These are phyloP conservation scores for Xylariaceae sp. DNA, from an alignment of 2,329 filamentous ascomycete genomes.

Conservation along the genomic window DNA sequence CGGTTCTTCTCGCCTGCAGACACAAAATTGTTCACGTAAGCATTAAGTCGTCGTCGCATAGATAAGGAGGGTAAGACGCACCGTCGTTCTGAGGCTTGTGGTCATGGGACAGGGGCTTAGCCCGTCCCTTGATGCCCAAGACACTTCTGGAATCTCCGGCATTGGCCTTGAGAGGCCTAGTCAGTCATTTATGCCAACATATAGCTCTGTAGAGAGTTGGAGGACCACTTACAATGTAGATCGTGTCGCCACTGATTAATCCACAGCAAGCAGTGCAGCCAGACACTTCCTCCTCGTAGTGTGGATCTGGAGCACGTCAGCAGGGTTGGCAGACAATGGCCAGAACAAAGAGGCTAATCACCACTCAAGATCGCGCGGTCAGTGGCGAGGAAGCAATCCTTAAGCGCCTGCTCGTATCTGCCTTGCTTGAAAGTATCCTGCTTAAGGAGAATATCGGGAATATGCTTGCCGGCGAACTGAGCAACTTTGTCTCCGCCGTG, in stretches of 20 bases:
- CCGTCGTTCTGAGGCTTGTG: constrained; percentile 99
- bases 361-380: constrained; percentile 94
- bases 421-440: constrained; percentile 89
- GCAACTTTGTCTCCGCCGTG: constrained; percentile 97
- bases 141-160: constrained; percentile 94
- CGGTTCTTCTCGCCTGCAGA: constrained; percentile 81
- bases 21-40: constrained; percentile 9
- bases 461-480: constrained; percentile 82
- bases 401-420: constrained; percentile 90
- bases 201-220: constrained; percentile 1
- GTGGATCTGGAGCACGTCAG: constrained; percentile 62
- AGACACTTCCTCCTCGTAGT: constrained; percentile 96
- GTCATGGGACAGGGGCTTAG: constrained; percentile 97
- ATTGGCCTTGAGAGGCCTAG: constrained; percentile 66
- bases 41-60: neutral
- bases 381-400: constrained; percentile 94
- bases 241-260: constrained; percentile 83
- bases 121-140: constrained; percentile 90
- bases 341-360: constrained; percentile 39
- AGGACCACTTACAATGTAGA: constrained; percentile 75
- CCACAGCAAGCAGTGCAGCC: constrained; percentile 94
- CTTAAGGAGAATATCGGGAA: constrained; percentile 90
- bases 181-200: constrained; percentile 16
- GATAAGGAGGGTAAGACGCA: constrained; percentile 35
- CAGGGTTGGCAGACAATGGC: neutral